Conservation (phyloP, 129 eudicot species). For the Glebionis coronaria region DNA sequence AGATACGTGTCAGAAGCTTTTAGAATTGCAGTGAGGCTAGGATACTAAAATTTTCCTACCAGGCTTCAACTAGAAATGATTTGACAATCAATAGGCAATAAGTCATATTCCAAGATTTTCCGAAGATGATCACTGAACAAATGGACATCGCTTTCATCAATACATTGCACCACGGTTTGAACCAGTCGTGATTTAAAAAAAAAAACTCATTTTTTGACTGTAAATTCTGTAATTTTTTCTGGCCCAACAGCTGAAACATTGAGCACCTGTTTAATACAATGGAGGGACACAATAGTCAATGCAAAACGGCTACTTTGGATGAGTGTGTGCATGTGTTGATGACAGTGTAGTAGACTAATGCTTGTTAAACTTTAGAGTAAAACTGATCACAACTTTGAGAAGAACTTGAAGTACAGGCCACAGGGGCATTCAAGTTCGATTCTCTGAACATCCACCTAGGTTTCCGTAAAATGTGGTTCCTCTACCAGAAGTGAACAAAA, state of each 20-base stretch:
- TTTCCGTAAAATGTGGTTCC: no score
- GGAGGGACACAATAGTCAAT: neutral
- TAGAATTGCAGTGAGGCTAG: slow-evolving; percentile 5
- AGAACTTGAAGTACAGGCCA: no score
- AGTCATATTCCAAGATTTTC: slow-evolving; percentile 13
- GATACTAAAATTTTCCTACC: neutral
- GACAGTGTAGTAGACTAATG: no score
- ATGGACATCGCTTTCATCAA: slow-evolving; percentile 16
- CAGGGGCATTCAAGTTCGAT: no score
- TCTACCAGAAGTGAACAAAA: slow-evolving; percentile 1
- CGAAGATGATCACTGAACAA: neutral
- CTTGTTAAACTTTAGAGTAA: neutral
- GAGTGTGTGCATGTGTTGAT: no score
- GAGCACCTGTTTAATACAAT: neutral
- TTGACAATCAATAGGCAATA: neutral
- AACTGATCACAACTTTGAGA: no score
- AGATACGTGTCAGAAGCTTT: slow-evolving; percentile 5
- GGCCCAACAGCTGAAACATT: neutral
- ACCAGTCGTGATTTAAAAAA: slow-evolving; percentile 6
- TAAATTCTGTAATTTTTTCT: slow-evolving; percentile 3
- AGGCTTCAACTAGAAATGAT: slow-evolving; percentile 3
- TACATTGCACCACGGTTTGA: slow-evolving; percentile 13
- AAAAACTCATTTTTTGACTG: slow-evolving; percentile 6
- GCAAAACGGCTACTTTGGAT: neutral
- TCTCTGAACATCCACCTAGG: no score